Evolutionary conservation across 257 asterid genomes (phyloP), one percentile per base, ranked within the genome.

Genomic region (Salvia splendens): DNA sequence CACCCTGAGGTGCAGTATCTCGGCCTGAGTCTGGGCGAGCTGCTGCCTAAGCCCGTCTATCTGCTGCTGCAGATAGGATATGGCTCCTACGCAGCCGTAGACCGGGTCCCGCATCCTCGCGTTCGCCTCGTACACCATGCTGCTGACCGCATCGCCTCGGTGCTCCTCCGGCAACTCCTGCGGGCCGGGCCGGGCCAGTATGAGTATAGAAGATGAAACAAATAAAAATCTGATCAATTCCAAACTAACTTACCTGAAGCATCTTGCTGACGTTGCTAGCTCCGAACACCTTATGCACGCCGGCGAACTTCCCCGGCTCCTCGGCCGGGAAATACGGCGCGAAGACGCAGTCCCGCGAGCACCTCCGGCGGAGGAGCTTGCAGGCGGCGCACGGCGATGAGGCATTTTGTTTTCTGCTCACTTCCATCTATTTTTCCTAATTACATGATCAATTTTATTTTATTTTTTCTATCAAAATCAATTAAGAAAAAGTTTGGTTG

Each of bases 201-300:
- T 15, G 16, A 17, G 17, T 41, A 14, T 30, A 30, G 30, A 8
- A 6, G 12, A 47, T 63, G 45, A 7, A 63, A 63, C 41, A 30
- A 24, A 24, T 24, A 24, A 24, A 24, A 24, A 24, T 24, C 2
- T 24, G 30, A 24, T 2, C 30, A 24, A 24, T 24, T 24, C 30
- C 30, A 24, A 24, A 24, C 30, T 24, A 24, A 87, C 96, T 90
- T 40, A 40, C 45, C 45, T 85, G 93, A 6, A 89, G 75, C 95
- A 89, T 85, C 83, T 90, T 90, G 85, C 82, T 84, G 62, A 90
- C 97, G 72, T 87, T 90, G 83, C 97, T 87, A 33, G 97, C 97
- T 41, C 97, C 97, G 53, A 90, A 90, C 32, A 90, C 97, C 85
- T 81, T 87, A 66, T 90, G 95, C 64, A 90, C 95, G 28, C 94